Evolutionary conservation across 495 filamentous ascomycete genomes (phyloP).

Genomic region (Friedmanniomyces simplex): DNA sequence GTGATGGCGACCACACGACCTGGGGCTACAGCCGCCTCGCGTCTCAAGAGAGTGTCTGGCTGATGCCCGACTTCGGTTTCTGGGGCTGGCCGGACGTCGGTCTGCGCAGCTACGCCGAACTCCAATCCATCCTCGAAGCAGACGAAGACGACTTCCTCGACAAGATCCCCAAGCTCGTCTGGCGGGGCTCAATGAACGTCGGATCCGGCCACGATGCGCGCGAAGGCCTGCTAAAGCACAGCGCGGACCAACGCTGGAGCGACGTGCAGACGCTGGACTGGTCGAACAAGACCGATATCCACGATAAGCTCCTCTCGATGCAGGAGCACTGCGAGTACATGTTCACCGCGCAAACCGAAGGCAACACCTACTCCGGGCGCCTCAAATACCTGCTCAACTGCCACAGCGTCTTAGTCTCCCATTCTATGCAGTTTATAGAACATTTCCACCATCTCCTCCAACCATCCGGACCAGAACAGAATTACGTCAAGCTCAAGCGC

Average conservation of each 20-base stretch:
- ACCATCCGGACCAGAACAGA: constrained; percentile 20
- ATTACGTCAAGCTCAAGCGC: constrained; percentile 22
- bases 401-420: constrained; percentile 20
- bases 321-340: constrained; percentile 24
- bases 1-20: constrained; percentile 3
- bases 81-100: constrained; percentile 24
- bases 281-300: constrained; percentile 10
- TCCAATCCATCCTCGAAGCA: constrained; percentile 6
- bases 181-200: constrained; percentile 18
- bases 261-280: constrained; percentile 32
- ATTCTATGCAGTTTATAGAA: constrained; percentile 19
- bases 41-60: constrained; percentile 19
- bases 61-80: constrained; percentile 29
- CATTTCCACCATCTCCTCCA: constrained; percentile 22
- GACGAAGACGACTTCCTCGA: constrained; percentile 15
- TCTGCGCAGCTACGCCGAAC: constrained; percentile 9
- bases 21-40: constrained; percentile 19
- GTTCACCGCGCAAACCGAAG: constrained; percentile 26
- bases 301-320: constrained; percentile 11
- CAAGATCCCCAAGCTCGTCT: constrained; percentile 22
- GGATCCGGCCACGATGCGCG: constrained; percentile 8
- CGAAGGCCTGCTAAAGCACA: constrained; percentile 10
- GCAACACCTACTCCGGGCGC: constrained; percentile 24
- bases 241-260: constrained; percentile 20
- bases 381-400: constrained; percentile 27